Evolutionary conservation across 305 asterid genomes (phyloP).

Genomic region (Solanum hybrid): DNA sequence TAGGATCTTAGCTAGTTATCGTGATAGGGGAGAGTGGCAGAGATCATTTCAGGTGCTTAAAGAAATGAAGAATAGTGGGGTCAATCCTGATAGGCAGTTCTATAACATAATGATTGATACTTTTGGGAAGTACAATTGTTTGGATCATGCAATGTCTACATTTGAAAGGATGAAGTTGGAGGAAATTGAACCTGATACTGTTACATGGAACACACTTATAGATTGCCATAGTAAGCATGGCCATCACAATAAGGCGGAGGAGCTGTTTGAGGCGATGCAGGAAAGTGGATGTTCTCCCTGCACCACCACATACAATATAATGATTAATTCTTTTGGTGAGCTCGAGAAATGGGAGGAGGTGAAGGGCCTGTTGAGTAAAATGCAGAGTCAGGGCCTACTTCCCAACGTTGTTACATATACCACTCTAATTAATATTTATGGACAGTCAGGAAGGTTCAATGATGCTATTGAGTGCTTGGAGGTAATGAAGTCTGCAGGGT

Average conservation of each 20-base stretch:
- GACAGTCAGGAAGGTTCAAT: constrained; percentile 69
- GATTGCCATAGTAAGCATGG: constrained; percentile 90
- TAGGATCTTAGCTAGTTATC: constrained; percentile 69
- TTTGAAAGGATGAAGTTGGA: constrained; percentile 80
- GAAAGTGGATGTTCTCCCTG: constrained; percentile 63
- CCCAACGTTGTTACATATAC: constrained; percentile 90
- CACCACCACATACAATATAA: constrained; percentile 75
- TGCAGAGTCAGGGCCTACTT: constrained; percentile 68
- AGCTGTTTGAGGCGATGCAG: constrained; percentile 64
- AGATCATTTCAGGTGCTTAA: constrained; percentile 82
- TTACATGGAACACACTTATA: constrained; percentile 88
- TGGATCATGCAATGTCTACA: constrained; percentile 76
- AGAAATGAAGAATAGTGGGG: constrained; percentile 83
- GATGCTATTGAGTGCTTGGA: constrained; percentile 92
- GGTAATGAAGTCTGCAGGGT: constrained; percentile 82
- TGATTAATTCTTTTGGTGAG: constrained; percentile 73
- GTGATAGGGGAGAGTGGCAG: constrained; percentile 97
- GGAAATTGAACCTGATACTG: constrained; percentile 69
- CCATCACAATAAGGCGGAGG: constrained; percentile 51
- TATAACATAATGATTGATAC: constrained; percentile 90
- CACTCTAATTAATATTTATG: constrained; percentile 76
- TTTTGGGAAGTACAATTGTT: constrained; percentile 82
- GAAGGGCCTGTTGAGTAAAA: constrained; percentile 55
- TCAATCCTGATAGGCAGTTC: constrained; percentile 65
- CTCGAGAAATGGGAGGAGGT: constrained; percentile 89